These are phyloP conservation scores for Pythium myriotylum DNA, from an alignment of 352 stramenopile species.

Conservation along the genomic window DNA sequence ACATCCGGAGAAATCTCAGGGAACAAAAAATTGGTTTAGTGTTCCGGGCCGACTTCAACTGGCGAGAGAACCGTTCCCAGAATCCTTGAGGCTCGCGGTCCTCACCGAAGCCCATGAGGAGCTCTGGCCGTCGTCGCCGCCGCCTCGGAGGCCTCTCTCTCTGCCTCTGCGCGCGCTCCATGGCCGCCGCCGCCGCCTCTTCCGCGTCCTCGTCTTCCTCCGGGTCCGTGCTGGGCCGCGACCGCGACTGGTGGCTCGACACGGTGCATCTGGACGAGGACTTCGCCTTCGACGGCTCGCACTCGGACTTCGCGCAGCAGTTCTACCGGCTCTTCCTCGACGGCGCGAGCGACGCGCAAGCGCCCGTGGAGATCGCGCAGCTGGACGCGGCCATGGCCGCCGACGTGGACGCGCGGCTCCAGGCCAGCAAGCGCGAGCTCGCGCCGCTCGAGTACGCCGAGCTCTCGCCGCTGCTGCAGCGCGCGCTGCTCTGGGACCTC, in stretches of 20 bases:
- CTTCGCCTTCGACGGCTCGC: slow-evolving; percentile 47
- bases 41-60: background rate
- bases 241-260: slow-evolving; percentile 21
- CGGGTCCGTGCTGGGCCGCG: slow-evolving; percentile 8
- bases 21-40: background rate
- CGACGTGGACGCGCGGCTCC: background rate
- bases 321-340: slow-evolving; percentile 50
- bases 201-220: slow-evolving; percentile 11
- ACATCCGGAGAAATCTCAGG: background rate
- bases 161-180: no score
- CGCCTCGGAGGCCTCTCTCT: no score
- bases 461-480: slow-evolving; percentile 45
- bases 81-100: background rate
- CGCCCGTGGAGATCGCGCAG: slow-evolving; percentile 3
- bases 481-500: slow-evolving; percentile 50
- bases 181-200: no score
- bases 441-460: slow-evolving; percentile 17
- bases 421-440: background rate
- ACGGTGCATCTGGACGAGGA: slow-evolving; percentile 40
- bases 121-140: no score
- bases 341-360: slow-evolving; percentile 10
- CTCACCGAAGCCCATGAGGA: background rate
- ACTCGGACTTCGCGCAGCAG: slow-evolving; percentile 58
- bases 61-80: background rate
- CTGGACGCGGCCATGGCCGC: slow-evolving; percentile 1